Evolutionary conservation across 2,329 filamentous ascomycete species (phyloP), one percentile per base, ranked within the genome.

Genomic region (Colletotrichum sublineola): DNA sequence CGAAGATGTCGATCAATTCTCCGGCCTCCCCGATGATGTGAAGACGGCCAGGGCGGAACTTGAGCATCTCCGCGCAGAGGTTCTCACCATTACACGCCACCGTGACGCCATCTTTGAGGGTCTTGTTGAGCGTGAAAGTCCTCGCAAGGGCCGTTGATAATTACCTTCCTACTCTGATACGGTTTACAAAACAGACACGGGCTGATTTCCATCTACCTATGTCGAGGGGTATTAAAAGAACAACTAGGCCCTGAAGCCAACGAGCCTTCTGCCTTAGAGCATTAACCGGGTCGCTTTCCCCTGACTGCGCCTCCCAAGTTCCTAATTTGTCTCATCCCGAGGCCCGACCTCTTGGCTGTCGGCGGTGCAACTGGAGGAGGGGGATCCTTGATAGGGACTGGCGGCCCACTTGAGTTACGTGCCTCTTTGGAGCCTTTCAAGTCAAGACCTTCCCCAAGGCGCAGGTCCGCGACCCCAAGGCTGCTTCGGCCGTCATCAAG

Each of bases 41-140:
- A 87, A 91, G 60, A 86, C 89, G 58, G 94, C 94, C 46, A 88
- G 91, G 75, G 82, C 85, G n/a, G 91, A 94, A 79, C 86, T 97
- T 38, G 92, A 93, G 75, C 84, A 86, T 40, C 82, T 95, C 55
- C 88, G 93, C 72, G 82, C 84, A 2, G 90, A 94, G 77, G 83
- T 97, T 57, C 85, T 87, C 50, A 82, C 83, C 12, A 82, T 94
- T 63, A 91, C 87, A 38, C 85, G 86, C 74, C 86, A 87, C 75
- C 88, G 95, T 66, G 94, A 97, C 79, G 86, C 84, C 40, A 85
- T 94, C 67, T 97, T 97, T 79, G 94, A 96, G 78, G 88, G 86
- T 2, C 79, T 96, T 58, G 90, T 94, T 2, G 89, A 91, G 76
- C 84, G 86, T 52, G 88, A 90, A 78, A 90, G 88, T 66, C 89